Evolutionary conservation across 1,284 basidiomycete genomes (phyloP), one percentile per base, ranked within the genome.

Genomic region (Tylopilus orsonianus): DNA sequence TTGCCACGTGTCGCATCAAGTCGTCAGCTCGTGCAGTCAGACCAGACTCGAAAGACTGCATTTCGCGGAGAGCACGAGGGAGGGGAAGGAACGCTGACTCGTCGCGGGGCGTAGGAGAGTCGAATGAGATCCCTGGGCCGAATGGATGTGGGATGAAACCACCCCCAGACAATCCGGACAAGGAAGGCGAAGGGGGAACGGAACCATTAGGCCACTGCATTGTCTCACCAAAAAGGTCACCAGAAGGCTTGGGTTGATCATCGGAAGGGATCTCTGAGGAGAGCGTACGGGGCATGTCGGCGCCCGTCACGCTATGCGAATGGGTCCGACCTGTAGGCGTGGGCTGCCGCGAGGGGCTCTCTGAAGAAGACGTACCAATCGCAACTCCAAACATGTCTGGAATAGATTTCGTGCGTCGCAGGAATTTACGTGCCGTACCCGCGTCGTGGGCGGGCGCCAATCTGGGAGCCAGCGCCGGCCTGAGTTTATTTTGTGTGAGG

Each of bases 21-120:
- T 66, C 64, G 18, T 69, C 67, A 3, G 67, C 85, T 23, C 81
- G 76, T 0, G 86, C 87, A 0, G 88, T 91, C 41, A 86, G 65
- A 0, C 80, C 82, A 3, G 85, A 89, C 56, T 90, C 88, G 58
- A 90, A 91, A 0, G 85, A 87, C 56, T 89, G 85, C 81, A 90
- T 85, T 62, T 85, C 85, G 16, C 87, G 81, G 32, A 90, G 62
- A 34, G 73, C 70, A 2, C 77, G 80, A 1, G 78, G 75, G 1
- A 75, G 54, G 71, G 69, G 58, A 67, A 74, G 44, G 65, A 65
- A 49, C 3, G 54, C 10, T 0, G 67, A 49, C 2, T 71, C 62
- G n/a, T 72, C 64, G 4, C 50, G 63, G 44, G 77, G 73, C 5
- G 73, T 67, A 3, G 85, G 85, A 0, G 79, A 74, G 49, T 83